Evolutionary conservation across 2,329 filamentous ascomycete genomes (phyloP), one percentile per base, ranked within the genome.

Genomic region (Fonsecaea pedrosoi): DNA sequence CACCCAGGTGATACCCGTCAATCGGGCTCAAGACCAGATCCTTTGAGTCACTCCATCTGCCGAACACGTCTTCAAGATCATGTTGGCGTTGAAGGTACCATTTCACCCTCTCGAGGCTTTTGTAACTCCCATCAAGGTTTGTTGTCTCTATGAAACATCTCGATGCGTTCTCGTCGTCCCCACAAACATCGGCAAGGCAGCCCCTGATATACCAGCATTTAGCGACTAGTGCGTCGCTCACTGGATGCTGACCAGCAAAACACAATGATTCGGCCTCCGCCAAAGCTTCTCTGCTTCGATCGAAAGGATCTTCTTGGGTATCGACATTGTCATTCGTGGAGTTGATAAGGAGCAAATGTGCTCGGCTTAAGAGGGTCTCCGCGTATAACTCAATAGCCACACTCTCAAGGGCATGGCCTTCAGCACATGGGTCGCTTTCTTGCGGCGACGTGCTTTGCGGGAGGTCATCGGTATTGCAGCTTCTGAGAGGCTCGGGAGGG

Each of bases 181-280:
- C 42, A 40, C 25, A 40, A 13, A 60, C n/a, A n/a, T 66, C 63
- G 25, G 63, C 64, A 13, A 60, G 56, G 38, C 66, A 66, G 1
- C 67, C 67, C 38, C 45, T 56, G 12, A 66, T 48, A 25, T 58
- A 69, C 60, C 60, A 66, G 64, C 60, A 66, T 58, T 69, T 69
- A 12, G 63, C 64, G 15, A 60, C 10, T 6, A 66, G 21, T 13
- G 42, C 21, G 1, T 38, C 25, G 35, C 40, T 58, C 32, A 61
- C 32, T 10, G 64, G 32, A 40, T 59, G 45, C 38, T 54, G 30
- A 6, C 55, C 25, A 7, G 63, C 61, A 21, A 64, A 40, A 37
- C 56, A 69, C 18, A 64, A 18, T 5, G 15, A 37, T 18, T 63
- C 66, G 2, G 63, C 66, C 40, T 66, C 60, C 34, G 64, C 62